Evolutionary conservation across 164 flowering plant genomes (phyloP), one percentile per base, ranked within the genome.

Genomic region (Nelumbo lutea): DNA sequence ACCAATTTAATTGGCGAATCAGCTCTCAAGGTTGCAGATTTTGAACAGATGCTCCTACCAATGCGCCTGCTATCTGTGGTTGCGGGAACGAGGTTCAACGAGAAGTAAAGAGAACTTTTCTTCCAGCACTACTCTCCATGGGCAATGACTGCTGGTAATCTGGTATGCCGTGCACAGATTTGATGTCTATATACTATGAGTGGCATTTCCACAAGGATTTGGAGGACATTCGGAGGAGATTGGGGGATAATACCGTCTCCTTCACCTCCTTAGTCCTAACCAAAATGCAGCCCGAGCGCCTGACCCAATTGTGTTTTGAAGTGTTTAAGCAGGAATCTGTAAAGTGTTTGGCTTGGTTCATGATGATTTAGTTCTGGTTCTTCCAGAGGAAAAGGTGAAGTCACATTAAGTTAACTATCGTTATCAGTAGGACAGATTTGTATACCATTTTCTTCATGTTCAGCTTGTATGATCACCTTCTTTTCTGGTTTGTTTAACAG

Each of bases 1-100:
- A 95, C 98, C 13, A 95, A 95, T 70, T 77, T 95, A 76, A 88
- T 95, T 38, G 97, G 99, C 1, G 99, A 95, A 70, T 84, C 99
- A 4, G 87, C 99, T 0, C 90, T 95, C 10, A 95, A 95, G 82
- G 98, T 95, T 55, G 89, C 92, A 51, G 97, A 92, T 80, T 90
- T 88, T 62, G 84, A 93, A 89, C 99, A 95, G 69, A 95, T 95
- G 99, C 77, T 79, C 58, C 96, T 95, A 27, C 99, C 99, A 3
- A 89, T 95, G 97, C 87, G 96, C 75, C 41, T 90, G 59, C 75
- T 93, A 62, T 92, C 97, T 38, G 97, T 92, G 6, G 51, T 88
- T 2, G 98, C 98, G 9, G 99, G 99, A 53, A 79, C 83, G 4
- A 84, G 97, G 74, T 92, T 95, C 74, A 89, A 59, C 42, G 84